Evolutionary conservation across 257 asterid species (phyloP).

Genomic region (Solanum bulbocastanum): DNA sequence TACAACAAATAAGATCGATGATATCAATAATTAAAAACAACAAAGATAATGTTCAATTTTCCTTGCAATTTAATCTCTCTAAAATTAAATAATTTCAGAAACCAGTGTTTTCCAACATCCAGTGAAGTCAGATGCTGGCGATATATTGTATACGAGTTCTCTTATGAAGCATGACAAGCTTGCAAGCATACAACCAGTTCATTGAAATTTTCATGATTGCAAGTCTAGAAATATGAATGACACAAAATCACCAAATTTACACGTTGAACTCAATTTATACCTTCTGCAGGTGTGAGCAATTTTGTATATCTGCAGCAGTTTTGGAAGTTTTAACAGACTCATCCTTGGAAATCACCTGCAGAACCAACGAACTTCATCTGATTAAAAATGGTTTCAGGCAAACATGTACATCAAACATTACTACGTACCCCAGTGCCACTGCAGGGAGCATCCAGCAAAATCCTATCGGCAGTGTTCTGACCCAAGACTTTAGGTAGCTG

Average conservation of each 20-base stretch:
- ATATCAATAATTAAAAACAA: background rate
- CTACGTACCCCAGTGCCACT: slow-evolving; percentile 89
- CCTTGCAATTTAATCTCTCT: background rate
- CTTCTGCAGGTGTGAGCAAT: slow-evolving; percentile 73
- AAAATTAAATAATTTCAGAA: background rate
- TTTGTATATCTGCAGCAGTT: slow-evolving; percentile 69
- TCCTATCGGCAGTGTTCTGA: slow-evolving; percentile 66
- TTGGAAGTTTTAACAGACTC: slow-evolving; percentile 88
- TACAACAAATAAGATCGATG: background rate
- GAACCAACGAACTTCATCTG: background rate
- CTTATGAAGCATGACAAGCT: background rate
- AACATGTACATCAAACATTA: slow-evolving; percentile 6
- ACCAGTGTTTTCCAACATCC: background rate
- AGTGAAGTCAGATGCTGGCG: background rate
- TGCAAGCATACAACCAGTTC: background rate
- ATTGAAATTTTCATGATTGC: background rate
- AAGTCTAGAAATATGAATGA: background rate
- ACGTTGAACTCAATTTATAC: slow-evolving; percentile 13
- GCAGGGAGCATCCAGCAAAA: slow-evolving; percentile 96
- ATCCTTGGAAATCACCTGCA: slow-evolving; percentile 91
- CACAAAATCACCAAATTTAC: background rate
- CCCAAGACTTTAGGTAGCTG: slow-evolving; percentile 90
- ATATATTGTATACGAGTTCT: background rate
- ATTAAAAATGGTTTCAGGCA: background rate
- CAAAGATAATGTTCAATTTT: background rate